phyloP scores from a whole-genome alignment of 2,329 filamentous ascomycete genomes.

The Bipolaris victoriae region DNA sequence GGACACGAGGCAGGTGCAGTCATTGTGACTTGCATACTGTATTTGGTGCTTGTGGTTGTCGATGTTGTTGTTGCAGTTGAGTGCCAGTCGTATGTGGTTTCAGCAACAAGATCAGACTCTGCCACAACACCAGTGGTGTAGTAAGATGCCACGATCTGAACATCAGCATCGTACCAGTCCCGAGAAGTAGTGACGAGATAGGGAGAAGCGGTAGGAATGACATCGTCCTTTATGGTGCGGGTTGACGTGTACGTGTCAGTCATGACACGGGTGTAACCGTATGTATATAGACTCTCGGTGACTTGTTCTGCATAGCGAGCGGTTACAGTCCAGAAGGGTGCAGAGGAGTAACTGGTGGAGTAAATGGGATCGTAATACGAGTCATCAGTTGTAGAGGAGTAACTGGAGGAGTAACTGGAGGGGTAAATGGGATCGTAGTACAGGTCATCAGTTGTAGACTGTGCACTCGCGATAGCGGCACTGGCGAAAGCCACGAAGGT shows the following conservation, averaged over 20 bases:
- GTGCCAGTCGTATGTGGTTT: constrained; percentile 13
- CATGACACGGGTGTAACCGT: constrained; percentile 8
- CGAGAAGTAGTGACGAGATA: constrained; percentile 13
- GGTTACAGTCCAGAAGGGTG: constrained; percentile 37
- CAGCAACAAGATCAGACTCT: constrained; percentile 32
- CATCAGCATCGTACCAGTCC: constrained; percentile 20
- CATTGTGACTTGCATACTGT: constrained; percentile 40
- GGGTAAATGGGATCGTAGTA: background rate
- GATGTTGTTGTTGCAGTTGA: constrained; percentile 17
- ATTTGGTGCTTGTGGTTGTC: constrained; percentile 17
- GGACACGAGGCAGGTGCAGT: constrained; percentile 39
- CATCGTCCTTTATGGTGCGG: constrained; percentile 30
- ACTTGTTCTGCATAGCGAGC: constrained; percentile 24
- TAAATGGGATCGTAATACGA: background rate
- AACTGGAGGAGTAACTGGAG: constrained; percentile 1
- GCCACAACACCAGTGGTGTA: constrained; percentile 32
- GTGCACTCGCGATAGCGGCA: constrained; percentile 20
- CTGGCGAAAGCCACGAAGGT: constrained; percentile 23
- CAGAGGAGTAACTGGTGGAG: constrained; percentile 3
- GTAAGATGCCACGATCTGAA: constrained; percentile 27
- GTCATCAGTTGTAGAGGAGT: constrained; percentile 5
- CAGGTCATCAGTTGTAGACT: constrained; percentile 9
- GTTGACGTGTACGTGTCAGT: constrained; percentile 21
- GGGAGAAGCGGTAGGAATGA: constrained; percentile 35
- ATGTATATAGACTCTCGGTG: constrained; percentile 25